Percentiles rank a stretch among this genome's conserved stretches.
Conservation (phyloP, 192 early-diverging fungal species). For the Paraglomus brasilianum region DNA sequence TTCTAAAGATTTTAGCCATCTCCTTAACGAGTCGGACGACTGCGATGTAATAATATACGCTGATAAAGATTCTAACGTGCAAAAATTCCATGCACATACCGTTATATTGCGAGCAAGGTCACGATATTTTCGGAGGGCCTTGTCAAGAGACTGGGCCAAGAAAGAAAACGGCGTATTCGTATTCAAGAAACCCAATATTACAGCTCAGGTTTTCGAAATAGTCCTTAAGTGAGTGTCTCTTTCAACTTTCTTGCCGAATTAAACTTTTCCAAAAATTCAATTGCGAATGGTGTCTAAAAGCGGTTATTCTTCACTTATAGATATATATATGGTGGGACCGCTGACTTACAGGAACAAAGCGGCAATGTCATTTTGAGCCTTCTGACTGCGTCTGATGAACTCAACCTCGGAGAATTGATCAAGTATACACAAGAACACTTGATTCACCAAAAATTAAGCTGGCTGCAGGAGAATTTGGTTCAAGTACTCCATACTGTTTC, state of each 20-base stretch:
- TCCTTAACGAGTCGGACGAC: slow-evolving; percentile 6
- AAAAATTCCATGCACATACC: slow-evolving; percentile 20
- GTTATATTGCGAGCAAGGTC: slow-evolving; percentile 22
- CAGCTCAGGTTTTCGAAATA: slow-evolving; percentile 5
- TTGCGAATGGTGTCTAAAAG: not conserved
- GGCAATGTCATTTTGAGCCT: slow-evolving; percentile 10
- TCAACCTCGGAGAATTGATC: slow-evolving; percentile 17
- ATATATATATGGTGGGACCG: slow-evolving; percentile 13
- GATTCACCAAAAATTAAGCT: slow-evolving; percentile 23
- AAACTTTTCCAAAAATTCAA: too few relatives aligned
- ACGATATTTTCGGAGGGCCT: slow-evolving; percentile 15
- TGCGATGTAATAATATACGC: slow-evolving; percentile 29
- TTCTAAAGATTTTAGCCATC: slow-evolving; percentile 4
- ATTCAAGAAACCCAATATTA: slow-evolving; percentile 29
- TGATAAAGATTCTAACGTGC: slow-evolving; percentile 24
- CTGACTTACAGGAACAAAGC: slow-evolving; percentile 3
- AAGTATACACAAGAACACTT: slow-evolving; percentile 9
- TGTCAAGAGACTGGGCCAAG: slow-evolving; percentile 11
- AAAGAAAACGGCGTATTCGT: slow-evolving; percentile 18
- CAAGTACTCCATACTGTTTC: slow-evolving; percentile 8
- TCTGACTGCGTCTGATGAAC: slow-evolving; percentile 15
- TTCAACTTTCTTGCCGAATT: too few relatives aligned
- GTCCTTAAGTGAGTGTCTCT: not conserved
- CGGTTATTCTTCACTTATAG: not conserved
- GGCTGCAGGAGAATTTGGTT: slow-evolving; percentile 22